Base-by-base conservation (phyloP, 2,329 filamentous ascomycete species). In the Curvularia verruculosa region DNA sequence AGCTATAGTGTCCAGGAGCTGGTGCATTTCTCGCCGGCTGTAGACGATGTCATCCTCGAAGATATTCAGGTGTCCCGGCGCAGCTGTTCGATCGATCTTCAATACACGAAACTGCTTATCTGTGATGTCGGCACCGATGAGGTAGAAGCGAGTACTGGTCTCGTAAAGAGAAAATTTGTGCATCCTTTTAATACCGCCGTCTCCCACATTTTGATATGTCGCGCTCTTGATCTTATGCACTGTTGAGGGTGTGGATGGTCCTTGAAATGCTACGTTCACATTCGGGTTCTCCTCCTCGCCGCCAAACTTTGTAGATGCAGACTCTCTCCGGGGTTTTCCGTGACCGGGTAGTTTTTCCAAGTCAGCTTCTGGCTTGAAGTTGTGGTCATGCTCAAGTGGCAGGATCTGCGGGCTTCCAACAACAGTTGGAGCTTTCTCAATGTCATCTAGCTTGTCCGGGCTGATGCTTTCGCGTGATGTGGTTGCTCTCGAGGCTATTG, bases 101-200 rank as follows among this genome's bases (percentile, higher is more conserved):
- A 99, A 80, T 54, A 99, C 92, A 49, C 93, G 88, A 76, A 95
- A 98, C 24, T 90, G 87, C 69, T 86, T 89, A 75, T 98, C 95
- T 65, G 92, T 88, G 54, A 96, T 87, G 73, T 99, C 95, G 49
- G 91, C 90, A 13, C 95, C 95, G 18, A 98, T 92, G 63, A 99
- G 89, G 75, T 97, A 99, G 77, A 95, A 99, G 50, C 92, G 86
- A 53, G 89, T 92, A 12, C 91, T 90, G 3, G 95, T 99, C 80
- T 99, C 95, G 77, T 99, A 98, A 21, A 99, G 80, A n/a, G 91
- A 95, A 77, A 96, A 98, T 71, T 95, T 96, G 81, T 97, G 92
- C 92, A 99, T 96, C 49, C 76, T 73, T 60, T 77, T 76, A 39
- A 79, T 72, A 3, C 77, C 77, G 39, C 75, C 75, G 49, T 80